Percentiles rank a stretch among this genome's conserved stretches.
phyloP scores from a whole-genome alignment of 2,329 filamentous ascomycete genomes.

The Tolypocladium ophioglossoides region DNA sequence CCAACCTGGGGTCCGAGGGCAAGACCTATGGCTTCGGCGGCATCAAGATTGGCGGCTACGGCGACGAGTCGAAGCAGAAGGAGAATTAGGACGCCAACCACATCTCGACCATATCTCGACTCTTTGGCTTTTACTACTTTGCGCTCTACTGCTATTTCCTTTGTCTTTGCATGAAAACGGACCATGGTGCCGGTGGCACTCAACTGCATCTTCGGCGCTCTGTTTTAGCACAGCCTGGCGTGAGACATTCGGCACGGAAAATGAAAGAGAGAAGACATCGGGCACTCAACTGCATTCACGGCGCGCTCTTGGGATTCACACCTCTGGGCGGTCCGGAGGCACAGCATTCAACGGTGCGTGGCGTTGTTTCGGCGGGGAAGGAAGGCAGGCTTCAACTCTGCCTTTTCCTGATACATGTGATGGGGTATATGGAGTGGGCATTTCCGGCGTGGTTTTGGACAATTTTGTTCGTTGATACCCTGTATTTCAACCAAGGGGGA shows the following conservation, averaged over 20 bases:
- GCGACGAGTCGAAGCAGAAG: conserved; percentile 37
- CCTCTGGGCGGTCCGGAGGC: not conserved
- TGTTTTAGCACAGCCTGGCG: not conserved
- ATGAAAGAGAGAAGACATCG: not conserved
- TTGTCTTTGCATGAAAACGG: not conserved
- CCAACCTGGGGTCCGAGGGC: conserved; percentile 46
- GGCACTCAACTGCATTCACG: conserved; percentile 22
- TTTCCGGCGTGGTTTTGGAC: conserved; percentile 2
- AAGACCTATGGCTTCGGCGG: conserved; percentile 48
- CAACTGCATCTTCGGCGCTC: conserved; percentile 2
- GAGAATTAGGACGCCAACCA: conserved; percentile 10
- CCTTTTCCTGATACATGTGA: conserved; percentile 5
- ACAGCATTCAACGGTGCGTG: conserved; percentile 14
- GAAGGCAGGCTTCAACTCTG: conserved; percentile 21
- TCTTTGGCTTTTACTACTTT: too few species aligned
- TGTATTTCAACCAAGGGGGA: conserved; percentile 21
- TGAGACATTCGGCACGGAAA: not conserved
- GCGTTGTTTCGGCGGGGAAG: conserved; percentile 10
- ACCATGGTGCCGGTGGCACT: not conserved
- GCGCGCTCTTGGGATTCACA: conserved; percentile 10
- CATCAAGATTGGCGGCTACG: conserved; percentile 43
- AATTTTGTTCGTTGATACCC: conserved; percentile 19
- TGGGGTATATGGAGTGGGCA: not conserved
- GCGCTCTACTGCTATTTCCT: too few species aligned
- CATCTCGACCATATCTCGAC: not conserved